Evolutionary conservation across 129 eudicot species (phyloP).

Genomic region (Tagetes erecta): DNA sequence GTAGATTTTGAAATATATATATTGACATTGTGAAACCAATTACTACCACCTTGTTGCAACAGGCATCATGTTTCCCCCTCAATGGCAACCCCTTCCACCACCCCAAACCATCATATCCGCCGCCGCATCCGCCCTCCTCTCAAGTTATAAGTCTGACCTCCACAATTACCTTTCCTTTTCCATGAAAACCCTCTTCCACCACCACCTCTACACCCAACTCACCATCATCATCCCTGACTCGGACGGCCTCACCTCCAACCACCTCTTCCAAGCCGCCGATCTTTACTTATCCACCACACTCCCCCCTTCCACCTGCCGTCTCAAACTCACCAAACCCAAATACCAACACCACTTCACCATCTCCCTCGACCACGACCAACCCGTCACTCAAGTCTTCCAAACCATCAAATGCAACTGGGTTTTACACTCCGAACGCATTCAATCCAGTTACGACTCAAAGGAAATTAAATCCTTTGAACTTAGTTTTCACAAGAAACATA

Average conservation of each 20-base stretch:
- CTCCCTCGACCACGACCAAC: conserved; percentile 47
- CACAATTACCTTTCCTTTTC: conserved; percentile 28
- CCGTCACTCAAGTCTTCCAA: conserved; percentile 31
- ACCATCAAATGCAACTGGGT: conserved; percentile 47
- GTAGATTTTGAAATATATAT: no score
- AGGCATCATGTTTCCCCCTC: not conserved
- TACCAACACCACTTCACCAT: conserved; percentile 39
- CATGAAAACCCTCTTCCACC: conserved; percentile 23
- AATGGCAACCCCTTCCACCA: conserved; percentile 34
- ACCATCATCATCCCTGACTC: conserved; percentile 55
- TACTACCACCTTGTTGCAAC: not conserved
- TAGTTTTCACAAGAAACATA: conserved; percentile 51
- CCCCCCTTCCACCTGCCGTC: conserved; percentile 40
- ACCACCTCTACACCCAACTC: conserved; percentile 47
- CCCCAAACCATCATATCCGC: conserved; percentile 45
- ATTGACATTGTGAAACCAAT: not conserved
- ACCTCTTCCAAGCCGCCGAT: conserved; percentile 51
- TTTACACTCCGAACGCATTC: conserved; percentile 26
- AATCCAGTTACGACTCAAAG: not conserved
- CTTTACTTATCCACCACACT: conserved; percentile 40
- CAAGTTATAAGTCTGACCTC: conserved; percentile 10
- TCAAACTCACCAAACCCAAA: conserved; percentile 44
- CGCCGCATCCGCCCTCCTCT: conserved; percentile 32
- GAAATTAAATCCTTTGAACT: conserved; percentile 48
- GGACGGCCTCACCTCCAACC: conserved; percentile 64